Evolutionary conservation across 345 rosid species (phyloP).

Genomic region (Brassica incana): DNA sequence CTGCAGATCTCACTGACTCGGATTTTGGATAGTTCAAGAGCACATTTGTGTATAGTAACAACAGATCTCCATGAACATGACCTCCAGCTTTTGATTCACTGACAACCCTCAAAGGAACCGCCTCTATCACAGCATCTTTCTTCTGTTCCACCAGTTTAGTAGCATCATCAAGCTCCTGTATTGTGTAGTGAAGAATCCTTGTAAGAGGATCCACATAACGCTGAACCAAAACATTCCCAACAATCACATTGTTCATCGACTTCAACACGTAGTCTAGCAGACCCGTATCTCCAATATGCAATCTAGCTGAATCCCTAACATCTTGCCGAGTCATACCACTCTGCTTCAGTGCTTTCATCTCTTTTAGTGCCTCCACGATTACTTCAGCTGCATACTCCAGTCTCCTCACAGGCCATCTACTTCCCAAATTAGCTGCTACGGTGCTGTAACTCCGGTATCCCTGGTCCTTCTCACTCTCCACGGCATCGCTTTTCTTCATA

Average conservation of each 20-base stretch:
- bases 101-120: slow-evolving; percentile 20
- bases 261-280: slow-evolving; percentile 81
- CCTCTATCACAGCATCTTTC: slow-evolving; percentile 21
- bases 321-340: slow-evolving; percentile 86
- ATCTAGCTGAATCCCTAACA: slow-evolving; percentile 85
- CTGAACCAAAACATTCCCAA: slow-evolving; percentile 54
- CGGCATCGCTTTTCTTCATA: slow-evolving; percentile 36
- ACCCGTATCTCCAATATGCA: slow-evolving; percentile 90
- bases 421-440: slow-evolving; percentile 56
- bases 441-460: slow-evolving; percentile 48
- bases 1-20: slow-evolving; percentile 48
- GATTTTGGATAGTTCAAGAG: slow-evolving; percentile 59
- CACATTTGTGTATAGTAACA: slow-evolving; percentile 50
- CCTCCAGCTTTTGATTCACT: slow-evolving; percentile 41
- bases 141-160: slow-evolving; percentile 13
- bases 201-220: slow-evolving; percentile 62
- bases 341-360: slow-evolving; percentile 46
- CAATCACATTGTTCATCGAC: slow-evolving; percentile 72
- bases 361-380: slow-evolving; percentile 61
- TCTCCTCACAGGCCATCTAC: slow-evolving; percentile 83
- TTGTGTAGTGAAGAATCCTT: slow-evolving; percentile 70
- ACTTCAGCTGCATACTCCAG: slow-evolving; percentile 80
- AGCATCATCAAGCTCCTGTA: slow-evolving; percentile 48
- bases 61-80: slow-evolving; percentile 59
- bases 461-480: slow-evolving; percentile 39